phyloP scores from a whole-genome alignment of 163 green algal genomes.

The Chlorella variabilis region DNA sequence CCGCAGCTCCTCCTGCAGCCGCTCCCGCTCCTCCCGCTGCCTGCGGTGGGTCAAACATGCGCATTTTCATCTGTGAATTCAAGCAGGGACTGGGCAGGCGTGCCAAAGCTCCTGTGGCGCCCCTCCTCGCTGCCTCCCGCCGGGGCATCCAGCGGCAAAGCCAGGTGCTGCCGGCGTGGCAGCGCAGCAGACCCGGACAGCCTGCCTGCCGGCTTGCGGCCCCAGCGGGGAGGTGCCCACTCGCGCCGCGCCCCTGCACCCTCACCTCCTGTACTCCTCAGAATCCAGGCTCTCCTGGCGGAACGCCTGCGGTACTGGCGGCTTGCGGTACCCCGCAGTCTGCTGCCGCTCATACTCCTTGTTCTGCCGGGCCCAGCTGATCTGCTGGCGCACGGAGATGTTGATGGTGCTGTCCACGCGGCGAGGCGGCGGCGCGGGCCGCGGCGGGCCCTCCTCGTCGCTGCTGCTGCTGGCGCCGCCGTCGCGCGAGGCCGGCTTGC shows the following conservation, averaged over 20 bases:
- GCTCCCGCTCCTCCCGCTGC: constrained; percentile 21
- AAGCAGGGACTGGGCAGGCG: too few species aligned
- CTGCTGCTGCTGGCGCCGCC: not conserved
- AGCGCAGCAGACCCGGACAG: too few species aligned
- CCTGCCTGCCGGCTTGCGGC: too few species aligned
- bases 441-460: not conserved
- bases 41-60: too few species aligned
- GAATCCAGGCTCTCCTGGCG: constrained; percentile 21
- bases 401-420: constrained; percentile 4
- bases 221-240: too few species aligned
- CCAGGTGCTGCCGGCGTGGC: too few species aligned
- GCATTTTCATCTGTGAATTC: too few species aligned
- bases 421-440: not conserved
- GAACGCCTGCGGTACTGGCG: constrained; percentile 24
- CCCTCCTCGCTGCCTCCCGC: too few species aligned
- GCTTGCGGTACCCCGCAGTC: not conserved
- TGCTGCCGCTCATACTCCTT: not conserved
- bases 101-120: too few species aligned
- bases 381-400: not conserved
- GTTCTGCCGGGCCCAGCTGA: not conserved
- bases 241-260: too few species aligned
- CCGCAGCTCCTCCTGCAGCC: not conserved
- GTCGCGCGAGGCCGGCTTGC: not conserved
- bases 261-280: constrained; percentile 25
- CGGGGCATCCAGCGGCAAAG: too few species aligned